phyloP scores from a whole-genome alignment of 1,284 basidiomycete species.

The Porodaedalea pini region DNA sequence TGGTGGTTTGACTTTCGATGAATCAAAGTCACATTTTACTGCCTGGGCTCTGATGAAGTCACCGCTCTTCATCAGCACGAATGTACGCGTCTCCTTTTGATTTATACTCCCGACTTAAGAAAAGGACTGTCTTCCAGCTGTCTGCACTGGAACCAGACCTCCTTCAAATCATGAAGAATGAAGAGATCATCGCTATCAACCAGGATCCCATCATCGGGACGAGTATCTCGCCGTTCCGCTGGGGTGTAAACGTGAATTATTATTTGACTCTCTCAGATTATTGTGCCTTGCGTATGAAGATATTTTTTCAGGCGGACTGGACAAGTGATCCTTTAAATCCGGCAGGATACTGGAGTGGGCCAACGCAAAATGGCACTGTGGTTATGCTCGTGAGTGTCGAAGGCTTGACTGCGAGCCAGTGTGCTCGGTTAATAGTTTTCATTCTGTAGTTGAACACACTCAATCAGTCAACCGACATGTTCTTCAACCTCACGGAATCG shows the following conservation, averaged over 20 bases:
- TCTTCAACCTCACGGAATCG: conserved; percentile 63
- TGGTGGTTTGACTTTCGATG: conserved; percentile 52
- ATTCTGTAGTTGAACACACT: conserved; percentile 45
- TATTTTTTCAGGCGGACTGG: conserved; percentile 35
- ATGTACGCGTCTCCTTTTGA: conserved; percentile 26
- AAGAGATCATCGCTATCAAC: conserved; percentile 64
- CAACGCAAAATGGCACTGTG: conserved; percentile 46
- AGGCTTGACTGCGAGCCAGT: not conserved
- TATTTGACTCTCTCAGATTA: not conserved
- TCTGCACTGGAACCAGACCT: conserved; percentile 44
- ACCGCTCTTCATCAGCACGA: conserved; percentile 47
- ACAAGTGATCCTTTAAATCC: conserved; percentile 43
- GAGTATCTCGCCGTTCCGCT: conserved; percentile 60
- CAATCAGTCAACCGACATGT: conserved; percentile 51
- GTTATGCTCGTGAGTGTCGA: conserved; percentile 49
- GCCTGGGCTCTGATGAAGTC: conserved; percentile 66
- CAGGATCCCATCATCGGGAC: conserved; percentile 63
- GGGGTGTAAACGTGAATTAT: conserved; percentile 52
- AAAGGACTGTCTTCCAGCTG: conserved; percentile 38
- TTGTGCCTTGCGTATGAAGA: not conserved
- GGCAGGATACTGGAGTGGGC: conserved; percentile 53
- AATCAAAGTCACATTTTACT: conserved; percentile 60
- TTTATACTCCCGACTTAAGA: conserved; percentile 38
- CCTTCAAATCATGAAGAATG: conserved; percentile 55
- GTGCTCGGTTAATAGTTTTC: conserved; percentile 9